A percentile compares a stretch with the other conserved stretches of the same genome.
Conservation (phyloP, 441 rosid genomes). For the Mallotus japonicus region DNA sequence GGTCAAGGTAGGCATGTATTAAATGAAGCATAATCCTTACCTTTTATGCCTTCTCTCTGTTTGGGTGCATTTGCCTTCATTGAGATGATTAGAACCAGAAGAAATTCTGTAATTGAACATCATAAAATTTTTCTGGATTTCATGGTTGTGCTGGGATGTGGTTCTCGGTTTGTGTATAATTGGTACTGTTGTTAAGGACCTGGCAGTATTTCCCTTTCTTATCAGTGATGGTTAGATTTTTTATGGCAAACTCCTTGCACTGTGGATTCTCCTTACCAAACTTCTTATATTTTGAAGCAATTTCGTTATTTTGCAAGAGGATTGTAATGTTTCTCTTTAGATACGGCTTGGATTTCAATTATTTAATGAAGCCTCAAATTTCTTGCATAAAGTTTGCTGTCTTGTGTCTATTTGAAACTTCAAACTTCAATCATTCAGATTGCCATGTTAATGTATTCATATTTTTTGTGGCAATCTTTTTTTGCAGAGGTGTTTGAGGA, state of each 20-base stretch:
- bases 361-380: neutral
- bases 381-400: neutral
- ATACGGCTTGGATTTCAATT: neutral
- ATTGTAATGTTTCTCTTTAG: neutral
- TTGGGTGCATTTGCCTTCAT: no score
- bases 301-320: neutral
- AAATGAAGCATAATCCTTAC: neutral
- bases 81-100: no score
- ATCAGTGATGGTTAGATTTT: neutral
- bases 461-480: slow-evolving; percentile 11
- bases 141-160: neutral
- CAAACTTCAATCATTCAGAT: slow-evolving; percentile 5
- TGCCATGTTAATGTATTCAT: slow-evolving; percentile 1
- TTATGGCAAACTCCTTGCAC: neutral
- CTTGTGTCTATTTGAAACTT: neutral
- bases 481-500: slow-evolving; percentile 97
- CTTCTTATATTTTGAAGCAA: neutral
- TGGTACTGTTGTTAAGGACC: neutral
- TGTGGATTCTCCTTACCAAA: neutral
- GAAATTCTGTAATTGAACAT: neutral
- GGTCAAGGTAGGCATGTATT: slow-evolving; percentile 73
- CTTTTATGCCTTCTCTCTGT: neutral
- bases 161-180: neutral
- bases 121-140: neutral
- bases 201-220: neutral